Conservation (phyloP, 2,329 filamentous ascomycete genomes). For the Aureobasidium melanogenum region DNA sequence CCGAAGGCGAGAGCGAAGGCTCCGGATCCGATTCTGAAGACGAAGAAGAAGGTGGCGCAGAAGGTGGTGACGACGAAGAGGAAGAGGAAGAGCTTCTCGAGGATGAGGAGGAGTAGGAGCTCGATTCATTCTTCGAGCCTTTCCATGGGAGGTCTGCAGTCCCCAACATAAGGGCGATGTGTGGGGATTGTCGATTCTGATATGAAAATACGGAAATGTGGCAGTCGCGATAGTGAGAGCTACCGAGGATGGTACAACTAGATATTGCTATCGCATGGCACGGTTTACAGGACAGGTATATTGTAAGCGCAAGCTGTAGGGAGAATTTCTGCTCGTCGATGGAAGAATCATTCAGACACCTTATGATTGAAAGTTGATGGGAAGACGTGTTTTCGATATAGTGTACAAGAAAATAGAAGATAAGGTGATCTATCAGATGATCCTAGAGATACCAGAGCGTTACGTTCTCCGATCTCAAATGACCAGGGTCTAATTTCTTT, state of each 20-base stretch:
- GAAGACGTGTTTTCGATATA: not conserved
- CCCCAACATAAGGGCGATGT: not conserved
- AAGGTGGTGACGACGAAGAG: constrained; percentile 18
- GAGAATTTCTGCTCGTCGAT: not conserved
- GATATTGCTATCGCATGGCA: not conserved
- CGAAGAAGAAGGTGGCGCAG: constrained; percentile 17
- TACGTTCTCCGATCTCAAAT: not conserved
- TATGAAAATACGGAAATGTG: not conserved
- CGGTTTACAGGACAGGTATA: not conserved
- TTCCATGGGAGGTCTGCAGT: not conserved
- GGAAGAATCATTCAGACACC: not conserved
- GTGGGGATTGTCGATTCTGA: not conserved
- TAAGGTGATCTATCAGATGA: too few species aligned
- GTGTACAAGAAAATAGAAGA: not conserved
- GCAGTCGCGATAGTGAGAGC: not conserved
- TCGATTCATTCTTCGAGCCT: not conserved
- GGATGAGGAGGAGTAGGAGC: constrained; percentile 25
- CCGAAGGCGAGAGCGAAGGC: constrained; percentile 33
- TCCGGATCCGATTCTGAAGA: constrained; percentile 29
- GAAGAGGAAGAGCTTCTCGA: constrained; percentile 24
- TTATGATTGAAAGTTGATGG: not conserved
- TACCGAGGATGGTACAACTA: not conserved
- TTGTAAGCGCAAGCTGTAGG: not conserved
- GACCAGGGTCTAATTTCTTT: too few species aligned
- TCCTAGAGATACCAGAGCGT: not conserved